Percentiles rank a stretch among this genome's conserved stretches.
Evolutionary conservation across 163 green algal species (phyloP).

Genomic region (Coccomyxa subellipsoidea): DNA sequence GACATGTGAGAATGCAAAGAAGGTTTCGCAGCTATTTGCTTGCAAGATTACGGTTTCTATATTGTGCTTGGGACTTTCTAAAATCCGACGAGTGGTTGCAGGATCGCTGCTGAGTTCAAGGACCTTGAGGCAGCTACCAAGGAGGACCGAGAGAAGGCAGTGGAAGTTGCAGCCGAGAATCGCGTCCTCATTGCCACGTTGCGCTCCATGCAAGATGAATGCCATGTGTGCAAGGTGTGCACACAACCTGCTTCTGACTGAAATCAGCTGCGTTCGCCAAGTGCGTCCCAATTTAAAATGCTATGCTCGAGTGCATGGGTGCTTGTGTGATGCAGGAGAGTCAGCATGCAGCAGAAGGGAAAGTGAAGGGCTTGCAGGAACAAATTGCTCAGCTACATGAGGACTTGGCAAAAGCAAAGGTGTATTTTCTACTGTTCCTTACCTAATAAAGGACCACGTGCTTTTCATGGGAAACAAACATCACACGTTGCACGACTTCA

Average conservation of each 20-base stretch:
- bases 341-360: conserved; percentile 7
- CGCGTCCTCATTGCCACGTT: conserved; percentile 47
- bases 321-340: conserved; percentile 7
- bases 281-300: not conserved
- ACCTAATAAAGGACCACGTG: too few species aligned
- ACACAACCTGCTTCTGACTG: too few species aligned
- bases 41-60: not conserved
- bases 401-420: not conserved
- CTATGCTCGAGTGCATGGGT: not conserved
- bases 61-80: too few species aligned
- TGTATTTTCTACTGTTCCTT: too few species aligned
- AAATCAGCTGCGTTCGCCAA: not conserved
- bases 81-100: too few species aligned
- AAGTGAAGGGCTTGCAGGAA: conserved; percentile 5
- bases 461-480: too few species aligned
- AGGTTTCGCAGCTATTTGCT: not conserved
- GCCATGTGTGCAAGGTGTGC: conserved; percentile 9
- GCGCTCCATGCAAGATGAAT: conserved; percentile 53
- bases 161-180: conserved; percentile 40
- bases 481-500: too few species aligned
- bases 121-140: not conserved
- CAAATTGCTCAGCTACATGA: conserved; percentile 5
- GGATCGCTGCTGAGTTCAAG: not conserved
- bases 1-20: not conserved
- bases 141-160: conserved; percentile 21